Evolutionary conservation across 2,329 filamentous ascomycete species (phyloP).

Genomic region (Teratosphaeria epicoccoides): DNA sequence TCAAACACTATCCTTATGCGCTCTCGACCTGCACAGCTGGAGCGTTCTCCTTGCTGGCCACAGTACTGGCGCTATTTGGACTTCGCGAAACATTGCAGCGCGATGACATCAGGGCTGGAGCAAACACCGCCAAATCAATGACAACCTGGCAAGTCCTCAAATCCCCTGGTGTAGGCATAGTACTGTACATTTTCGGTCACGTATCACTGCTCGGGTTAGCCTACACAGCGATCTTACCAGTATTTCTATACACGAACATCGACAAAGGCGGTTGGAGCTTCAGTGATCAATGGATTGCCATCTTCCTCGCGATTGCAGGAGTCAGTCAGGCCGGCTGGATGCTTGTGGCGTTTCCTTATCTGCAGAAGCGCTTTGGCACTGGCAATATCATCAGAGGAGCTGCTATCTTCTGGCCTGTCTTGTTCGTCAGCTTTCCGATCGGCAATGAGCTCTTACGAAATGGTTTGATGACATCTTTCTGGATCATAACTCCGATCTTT

Average conservation of each 20-base stretch:
- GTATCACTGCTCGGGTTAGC: constrained; percentile 58
- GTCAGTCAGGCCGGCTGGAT: constrained; percentile 61
- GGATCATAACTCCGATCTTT: constrained; percentile 37
- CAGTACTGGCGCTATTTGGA: constrained; percentile 43
- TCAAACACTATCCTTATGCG: constrained; percentile 55
- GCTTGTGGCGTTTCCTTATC: constrained; percentile 54
- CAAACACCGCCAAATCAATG: constrained; percentile 22
- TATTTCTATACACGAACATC: constrained; percentile 57
- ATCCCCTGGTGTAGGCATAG: constrained; percentile 53
- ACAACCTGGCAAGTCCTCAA: constrained; percentile 47
- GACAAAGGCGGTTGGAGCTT: constrained; percentile 56
- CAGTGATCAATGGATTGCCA: constrained; percentile 50
- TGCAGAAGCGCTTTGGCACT: constrained; percentile 58
- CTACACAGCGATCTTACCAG: constrained; percentile 59
- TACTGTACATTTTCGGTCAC: constrained; percentile 56
- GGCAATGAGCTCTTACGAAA: constrained; percentile 47
- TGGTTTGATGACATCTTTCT: constrained; percentile 43
- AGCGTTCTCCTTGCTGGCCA: constrained; percentile 43
- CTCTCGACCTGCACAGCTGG: constrained; percentile 52
- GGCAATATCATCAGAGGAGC: constrained; percentile 53
- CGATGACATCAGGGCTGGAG: constrained; percentile 3
- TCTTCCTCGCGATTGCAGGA: constrained; percentile 55
- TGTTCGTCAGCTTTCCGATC: constrained; percentile 46
- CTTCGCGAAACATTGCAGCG: constrained; percentile 39
- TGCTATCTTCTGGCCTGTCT: constrained; percentile 50